Evolutionary conservation across 805 yeast genomes (phyloP), one percentile per base, ranked within the genome.

Genomic region (Scheffersomyces stipitis): DNA sequence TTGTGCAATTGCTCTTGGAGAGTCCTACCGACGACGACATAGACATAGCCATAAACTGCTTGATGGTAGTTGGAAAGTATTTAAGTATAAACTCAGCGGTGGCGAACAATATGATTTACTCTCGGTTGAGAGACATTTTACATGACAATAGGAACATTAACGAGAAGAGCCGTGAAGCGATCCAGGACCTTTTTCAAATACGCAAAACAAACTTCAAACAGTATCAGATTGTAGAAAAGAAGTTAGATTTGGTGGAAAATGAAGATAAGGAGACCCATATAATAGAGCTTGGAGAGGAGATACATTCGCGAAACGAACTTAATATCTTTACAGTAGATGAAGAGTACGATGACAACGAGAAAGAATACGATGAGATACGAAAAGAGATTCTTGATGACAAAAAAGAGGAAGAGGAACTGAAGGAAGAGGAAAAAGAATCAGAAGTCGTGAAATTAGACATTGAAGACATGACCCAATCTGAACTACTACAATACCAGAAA

Each of bases 401-500:
- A 3, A 48, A 41, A 6, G 48, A 48, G 24, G 45, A 34, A 3
- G 52, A 42, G 17, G 49, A 47, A 6, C 47, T 14, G 2, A 16
- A 26, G 9, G 31, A 28, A 12, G 33, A 33, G 24, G 23, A 20
- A 4, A 13, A 24, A 12, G 42, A 38, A 16, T 36, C 20, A 15
- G 13, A 7, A 18, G 16, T 15, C 7, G 33, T 26, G 9, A 26
- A 34, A 32, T 33, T 37, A 20, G 60, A 62, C 33, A 71, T 82
- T 28, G 66, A 69, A 28, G 96, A 90, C 57, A 60, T 83, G 69
- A 85, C 96, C 0, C 83, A 83, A 31, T 62, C 81, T 0, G 78
- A 78, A 17, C 60, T 81, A 20, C 66, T 80, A 2, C 78, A 80
- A 34, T 79, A 80, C 47, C 87, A 87, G 48, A 87, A 87, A 49